Base-by-base conservation (phyloP, 495 filamentous ascomycete genomes). In the Penicillium verhagenii region DNA sequence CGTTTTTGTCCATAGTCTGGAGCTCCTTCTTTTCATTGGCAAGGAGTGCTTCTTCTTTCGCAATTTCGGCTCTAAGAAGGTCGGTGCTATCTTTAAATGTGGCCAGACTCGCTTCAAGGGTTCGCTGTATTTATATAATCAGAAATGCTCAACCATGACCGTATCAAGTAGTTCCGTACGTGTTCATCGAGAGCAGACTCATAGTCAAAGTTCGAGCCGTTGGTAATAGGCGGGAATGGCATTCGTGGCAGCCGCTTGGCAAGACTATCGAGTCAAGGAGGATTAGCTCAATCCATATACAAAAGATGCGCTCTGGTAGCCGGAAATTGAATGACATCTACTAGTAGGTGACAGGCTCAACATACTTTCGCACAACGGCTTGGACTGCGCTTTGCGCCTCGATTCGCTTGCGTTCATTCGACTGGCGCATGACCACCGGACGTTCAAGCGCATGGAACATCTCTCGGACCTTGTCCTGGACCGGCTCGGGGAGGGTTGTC, bases 111-210 rank as follows among this genome's bases (percentile, higher is more conserved):
- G 69, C 60, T 53, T 86, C 83, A 33, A 86, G 46, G 1, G 66
- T 56, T 39, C 78, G 69, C 80, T 84, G 38, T 10, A 21, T 16
- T 52, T 13, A 26, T 44, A 16, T 19, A 56, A 51, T 69, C 44
- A 66, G 55, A 33, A 50, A 38, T 11, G 19, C n/a, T 29, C 14
- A 4, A 6, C 4, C 6, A 46, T 16, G 23, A 28, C 13, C 9
- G 19, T 35, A 23, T 13, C 20, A 19, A 16, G 24, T 33, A 3
- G 19, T 49, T 6, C 53, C 73, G 33, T 65, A 80, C 81, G 61
- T 83, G 83, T 55, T 80, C 77, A 66, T 83, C 79, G 9, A 83
- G 58, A 19, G 83, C 76, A 57, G 76, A 76, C 49, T 86, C 83
- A 51, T 81, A 80, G 58, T 87, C 80, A 57, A 88, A 87, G 55